Conservation (phyloP, 768 basidiomycete species). For the Jaapia argillacea region DNA sequence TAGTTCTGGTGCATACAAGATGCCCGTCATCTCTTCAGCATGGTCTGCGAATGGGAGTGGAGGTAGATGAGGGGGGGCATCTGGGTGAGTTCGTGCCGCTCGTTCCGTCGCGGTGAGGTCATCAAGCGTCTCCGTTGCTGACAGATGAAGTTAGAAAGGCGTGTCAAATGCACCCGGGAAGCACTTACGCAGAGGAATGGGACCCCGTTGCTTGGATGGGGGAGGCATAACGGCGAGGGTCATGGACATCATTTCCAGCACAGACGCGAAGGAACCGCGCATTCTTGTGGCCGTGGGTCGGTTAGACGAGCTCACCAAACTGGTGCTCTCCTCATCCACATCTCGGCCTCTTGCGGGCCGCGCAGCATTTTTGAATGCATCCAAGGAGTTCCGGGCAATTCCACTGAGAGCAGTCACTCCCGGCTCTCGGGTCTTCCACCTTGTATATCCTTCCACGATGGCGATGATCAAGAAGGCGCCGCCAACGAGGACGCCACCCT, state of each 20-base stretch:
- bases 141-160: not conserved
- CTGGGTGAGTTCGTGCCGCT: conserved; percentile 68
- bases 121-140: conserved; percentile 72
- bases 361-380: conserved; percentile 39
- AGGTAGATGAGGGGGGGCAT: conserved; percentile 66
- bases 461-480: conserved; percentile 41
- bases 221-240: conserved; percentile 70
- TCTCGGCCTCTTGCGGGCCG: conserved; percentile 22
- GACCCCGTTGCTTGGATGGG: conserved; percentile 39
- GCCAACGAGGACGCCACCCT: conserved; percentile 55
- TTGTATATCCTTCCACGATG: conserved; percentile 52
- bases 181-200: conserved; percentile 58
- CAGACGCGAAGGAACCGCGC: conserved; percentile 70
- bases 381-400: conserved; percentile 48
- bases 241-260: conserved; percentile 77
- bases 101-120: conserved; percentile 72
- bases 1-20: conserved; percentile 76
- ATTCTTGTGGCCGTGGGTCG: conserved; percentile 23
- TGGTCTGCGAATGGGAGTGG: conserved; percentile 64
- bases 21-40: conserved; percentile 65
- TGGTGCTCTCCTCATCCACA: conserved; percentile 41
- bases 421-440: conserved; percentile 36
- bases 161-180: conserved; percentile 5
- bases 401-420: conserved; percentile 39
- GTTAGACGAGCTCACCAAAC: conserved; percentile 29